Percentiles rank a stretch among this genome's conserved stretches.
phyloP scores from a whole-genome alignment of 495 filamentous ascomycete species.

The Penicillium robsamsonii region DNA sequence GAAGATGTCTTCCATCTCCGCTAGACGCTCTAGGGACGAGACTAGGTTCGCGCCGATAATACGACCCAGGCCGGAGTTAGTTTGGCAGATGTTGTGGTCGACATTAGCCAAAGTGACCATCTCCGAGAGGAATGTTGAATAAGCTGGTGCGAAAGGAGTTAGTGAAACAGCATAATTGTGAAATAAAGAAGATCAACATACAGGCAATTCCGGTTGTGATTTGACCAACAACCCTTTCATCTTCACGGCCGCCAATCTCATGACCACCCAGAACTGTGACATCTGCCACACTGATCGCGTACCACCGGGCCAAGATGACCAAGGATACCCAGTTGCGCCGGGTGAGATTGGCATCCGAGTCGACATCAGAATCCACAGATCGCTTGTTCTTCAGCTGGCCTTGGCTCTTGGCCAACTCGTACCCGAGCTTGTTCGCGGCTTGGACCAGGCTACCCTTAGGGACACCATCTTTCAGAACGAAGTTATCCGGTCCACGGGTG shows the following conservation, averaged over 20 bases:
- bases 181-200: conserved; percentile 54
- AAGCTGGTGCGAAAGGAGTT: conserved; percentile 30
- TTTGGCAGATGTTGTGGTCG: conserved; percentile 43
- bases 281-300: conserved; percentile 67
- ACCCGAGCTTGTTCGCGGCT: conserved; percentile 40
- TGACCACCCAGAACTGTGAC: conserved; percentile 54
- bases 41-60: conserved; percentile 40
- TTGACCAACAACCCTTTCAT: conserved; percentile 64
- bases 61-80: conserved; percentile 40
- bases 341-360: conserved; percentile 68
- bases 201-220: conserved; percentile 62
- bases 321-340: conserved; percentile 74
- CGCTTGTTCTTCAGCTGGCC: conserved; percentile 40
- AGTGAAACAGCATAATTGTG: conserved; percentile 40
- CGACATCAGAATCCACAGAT: conserved; percentile 49
- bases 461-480: conserved; percentile 42
- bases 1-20: conserved; percentile 41
- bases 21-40: conserved; percentile 41
- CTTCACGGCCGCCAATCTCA: conserved; percentile 54
- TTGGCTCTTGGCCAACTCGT: conserved; percentile 41
- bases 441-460: conserved; percentile 46
- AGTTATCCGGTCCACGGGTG: conserved; percentile 45
- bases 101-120: conserved; percentile 37
- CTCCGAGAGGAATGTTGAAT: conserved; percentile 46
- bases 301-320: conserved; percentile 72